A percentile compares a stretch with the other conserved stretches of the same genome.
phyloP scores from a whole-genome alignment of 2,329 filamentous ascomycete species.

The Fusarium zealandicum region DNA sequence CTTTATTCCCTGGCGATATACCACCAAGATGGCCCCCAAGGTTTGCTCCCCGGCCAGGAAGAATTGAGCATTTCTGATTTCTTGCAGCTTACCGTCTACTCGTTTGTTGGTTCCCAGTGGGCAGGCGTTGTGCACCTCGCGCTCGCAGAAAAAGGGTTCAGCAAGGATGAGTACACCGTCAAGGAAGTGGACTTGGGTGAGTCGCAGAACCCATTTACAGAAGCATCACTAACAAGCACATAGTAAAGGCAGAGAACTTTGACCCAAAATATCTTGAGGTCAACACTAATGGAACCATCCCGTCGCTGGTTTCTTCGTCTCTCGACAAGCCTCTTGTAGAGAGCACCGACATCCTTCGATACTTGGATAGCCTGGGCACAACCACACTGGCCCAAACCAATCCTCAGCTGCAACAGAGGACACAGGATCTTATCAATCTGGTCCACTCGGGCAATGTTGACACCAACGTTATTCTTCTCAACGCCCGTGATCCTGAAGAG shows the following conservation, averaged over 20 bases:
- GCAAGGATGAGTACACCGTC: constrained; percentile 18
- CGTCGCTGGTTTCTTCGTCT: constrained; percentile 17
- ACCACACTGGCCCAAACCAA: constrained; percentile 11
- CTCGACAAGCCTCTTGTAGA: constrained; percentile 18
- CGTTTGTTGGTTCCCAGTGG: constrained; percentile 31
- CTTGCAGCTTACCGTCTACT: constrained; percentile 24
- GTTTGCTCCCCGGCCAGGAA: not conserved
- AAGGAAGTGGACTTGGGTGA: constrained; percentile 22
- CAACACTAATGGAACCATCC: constrained; percentile 30
- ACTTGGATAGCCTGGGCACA: constrained; percentile 12
- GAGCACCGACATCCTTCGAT: constrained; percentile 23
- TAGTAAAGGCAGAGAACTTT: constrained; percentile 25
- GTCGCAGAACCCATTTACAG: not conserved
- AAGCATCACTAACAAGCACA: not conserved
- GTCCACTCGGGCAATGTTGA: constrained; percentile 20
- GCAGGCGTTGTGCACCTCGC: constrained; percentile 29
- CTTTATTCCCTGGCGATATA: no score
- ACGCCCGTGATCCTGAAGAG: constrained; percentile 15
- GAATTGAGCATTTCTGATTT: not conserved
- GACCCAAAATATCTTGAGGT: constrained; percentile 26
- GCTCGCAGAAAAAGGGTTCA: constrained; percentile 28
- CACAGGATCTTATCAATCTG: constrained; percentile 21
- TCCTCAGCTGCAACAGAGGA: not conserved
- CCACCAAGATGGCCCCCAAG: not conserved
- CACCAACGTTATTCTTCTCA: constrained; percentile 27